Percentiles rank a stretch among this genome's conserved stretches.
Conservation (phyloP, 352 stramenopile species). For the Globisporangium splendens region DNA sequence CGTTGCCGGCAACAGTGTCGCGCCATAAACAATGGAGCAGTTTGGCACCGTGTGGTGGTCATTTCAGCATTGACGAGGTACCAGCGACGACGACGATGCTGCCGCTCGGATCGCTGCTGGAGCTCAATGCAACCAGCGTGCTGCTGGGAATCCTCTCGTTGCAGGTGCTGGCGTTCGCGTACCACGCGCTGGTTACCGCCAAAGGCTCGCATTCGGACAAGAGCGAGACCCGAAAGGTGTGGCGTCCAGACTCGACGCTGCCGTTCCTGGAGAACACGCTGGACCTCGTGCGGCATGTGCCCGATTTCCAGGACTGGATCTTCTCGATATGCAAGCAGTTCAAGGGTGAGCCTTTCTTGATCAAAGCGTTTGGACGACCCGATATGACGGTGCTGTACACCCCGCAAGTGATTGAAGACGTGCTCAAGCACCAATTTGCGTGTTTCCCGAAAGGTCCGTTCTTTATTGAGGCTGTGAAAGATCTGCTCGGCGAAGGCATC, state of each 20-base stretch:
- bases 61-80: too few relatives aligned
- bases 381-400: conserved; percentile 38
- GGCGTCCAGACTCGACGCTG: conserved; percentile 17
- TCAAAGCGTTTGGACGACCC: conserved; percentile 25
- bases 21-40: too few relatives aligned
- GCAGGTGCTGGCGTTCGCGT: too few relatives aligned
- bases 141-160: too few relatives aligned
- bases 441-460: conserved; percentile 59
- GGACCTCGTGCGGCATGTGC: conserved; percentile 24
- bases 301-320: conserved; percentile 44
- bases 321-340: conserved; percentile 22
- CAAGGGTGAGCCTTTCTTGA: conserved; percentile 26
- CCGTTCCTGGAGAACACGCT: conserved; percentile 36
- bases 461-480: conserved; percentile 25
- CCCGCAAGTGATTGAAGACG: conserved; percentile 38
- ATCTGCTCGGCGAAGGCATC: conserved; percentile 47
- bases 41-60: too few relatives aligned
- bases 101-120: too few relatives aligned
- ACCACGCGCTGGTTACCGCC: too few relatives aligned
- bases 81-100: too few relatives aligned
- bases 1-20: too few relatives aligned
- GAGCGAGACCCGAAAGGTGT: neutral
- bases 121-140: too few relatives aligned
- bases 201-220: too few relatives aligned
- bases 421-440: conserved; percentile 64